phyloP scores from a whole-genome alignment of 495 filamentous ascomycete genomes.

The Rhizodiscina lignyota region DNA sequence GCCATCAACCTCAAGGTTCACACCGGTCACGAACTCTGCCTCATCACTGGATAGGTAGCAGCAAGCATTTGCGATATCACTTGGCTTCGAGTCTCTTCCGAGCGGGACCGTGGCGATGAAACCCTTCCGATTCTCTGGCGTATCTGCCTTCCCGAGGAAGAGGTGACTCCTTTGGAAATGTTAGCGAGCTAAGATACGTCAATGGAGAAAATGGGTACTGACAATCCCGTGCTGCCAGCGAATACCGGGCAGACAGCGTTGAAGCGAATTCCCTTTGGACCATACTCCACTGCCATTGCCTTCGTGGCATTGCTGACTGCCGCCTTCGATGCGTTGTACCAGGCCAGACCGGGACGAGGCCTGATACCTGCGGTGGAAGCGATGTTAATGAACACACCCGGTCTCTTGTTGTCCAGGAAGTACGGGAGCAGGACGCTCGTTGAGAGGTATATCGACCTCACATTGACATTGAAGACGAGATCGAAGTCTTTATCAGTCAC shows the following conservation, averaged over 20 bases:
- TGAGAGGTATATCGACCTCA: constrained; percentile 3
- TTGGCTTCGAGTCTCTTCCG: background rate
- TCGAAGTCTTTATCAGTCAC: constrained; percentile 5
- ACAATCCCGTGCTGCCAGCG: background rate
- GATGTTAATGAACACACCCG: constrained; percentile 1
- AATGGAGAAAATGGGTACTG: too few relatives aligned
- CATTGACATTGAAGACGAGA: constrained; percentile 2
- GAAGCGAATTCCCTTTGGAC: background rate
- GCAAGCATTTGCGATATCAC: background rate
- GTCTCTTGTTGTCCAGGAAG: constrained; percentile 2
- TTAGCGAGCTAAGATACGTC: too few relatives aligned
- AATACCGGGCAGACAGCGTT: background rate
- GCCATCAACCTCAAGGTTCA: background rate
- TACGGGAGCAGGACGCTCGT: constrained; percentile 3
- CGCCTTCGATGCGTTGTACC: constrained; percentile 1
- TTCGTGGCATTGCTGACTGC: constrained; percentile 2
- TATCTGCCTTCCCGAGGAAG: background rate
- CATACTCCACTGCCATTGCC: constrained; percentile 1
- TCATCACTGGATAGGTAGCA: background rate
- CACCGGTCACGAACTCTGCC: background rate
- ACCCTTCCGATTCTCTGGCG: background rate
- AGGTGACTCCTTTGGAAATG: too few relatives aligned
- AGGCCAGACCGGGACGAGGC: constrained; percentile 1
- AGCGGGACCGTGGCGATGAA: background rate
- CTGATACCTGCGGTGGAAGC: constrained; percentile 1